A percentile compares a stretch with the other conserved stretches of the same genome.
Evolutionary conservation across 495 filamentous ascomycete genomes (phyloP).

Genomic region (Zalerion maritima): DNA sequence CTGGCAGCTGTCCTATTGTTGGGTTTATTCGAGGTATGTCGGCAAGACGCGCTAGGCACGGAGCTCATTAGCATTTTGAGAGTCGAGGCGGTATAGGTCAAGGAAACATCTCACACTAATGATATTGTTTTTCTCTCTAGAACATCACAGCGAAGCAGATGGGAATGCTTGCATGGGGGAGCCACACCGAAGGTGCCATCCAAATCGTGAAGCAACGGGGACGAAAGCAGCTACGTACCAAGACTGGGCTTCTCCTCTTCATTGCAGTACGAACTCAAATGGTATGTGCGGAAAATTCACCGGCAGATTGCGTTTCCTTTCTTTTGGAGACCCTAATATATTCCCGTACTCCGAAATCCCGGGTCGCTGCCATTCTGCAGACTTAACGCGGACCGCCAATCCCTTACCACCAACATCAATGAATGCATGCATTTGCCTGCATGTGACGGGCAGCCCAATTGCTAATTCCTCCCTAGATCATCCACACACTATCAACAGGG

Average conservation of each 20-base stretch:
- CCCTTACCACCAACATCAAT: no score
- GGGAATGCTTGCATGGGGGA: conserved; percentile 34
- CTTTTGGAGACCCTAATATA: no score
- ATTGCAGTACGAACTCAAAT: conserved; percentile 36
- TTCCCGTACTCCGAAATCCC: no score
- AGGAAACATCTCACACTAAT: neutral
- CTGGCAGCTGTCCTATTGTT: conserved; percentile 48
- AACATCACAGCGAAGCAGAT: conserved; percentile 32
- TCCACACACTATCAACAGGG: conserved; percentile 30
- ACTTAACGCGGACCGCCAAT: no score
- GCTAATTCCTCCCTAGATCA: conserved; percentile 17
- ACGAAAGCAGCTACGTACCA: conserved; percentile 31
- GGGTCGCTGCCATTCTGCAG: no score
- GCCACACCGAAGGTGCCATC: conserved; percentile 39
- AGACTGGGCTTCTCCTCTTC: conserved; percentile 33
- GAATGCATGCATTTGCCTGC: no score
- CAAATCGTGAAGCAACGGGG: conserved; percentile 39
- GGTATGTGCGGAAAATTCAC: no score
- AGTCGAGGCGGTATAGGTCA: neutral
- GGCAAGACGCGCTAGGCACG: neutral
- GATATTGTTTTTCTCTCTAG: conserved; percentile 10
- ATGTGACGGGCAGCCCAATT: neutral
- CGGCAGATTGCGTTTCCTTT: no score
- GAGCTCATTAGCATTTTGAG: no score
- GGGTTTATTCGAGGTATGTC: conserved; percentile 47